Evolutionary conservation across 2,329 filamentous ascomycete genomes (phyloP).

Genomic region (Sporothrix schenckii): DNA sequence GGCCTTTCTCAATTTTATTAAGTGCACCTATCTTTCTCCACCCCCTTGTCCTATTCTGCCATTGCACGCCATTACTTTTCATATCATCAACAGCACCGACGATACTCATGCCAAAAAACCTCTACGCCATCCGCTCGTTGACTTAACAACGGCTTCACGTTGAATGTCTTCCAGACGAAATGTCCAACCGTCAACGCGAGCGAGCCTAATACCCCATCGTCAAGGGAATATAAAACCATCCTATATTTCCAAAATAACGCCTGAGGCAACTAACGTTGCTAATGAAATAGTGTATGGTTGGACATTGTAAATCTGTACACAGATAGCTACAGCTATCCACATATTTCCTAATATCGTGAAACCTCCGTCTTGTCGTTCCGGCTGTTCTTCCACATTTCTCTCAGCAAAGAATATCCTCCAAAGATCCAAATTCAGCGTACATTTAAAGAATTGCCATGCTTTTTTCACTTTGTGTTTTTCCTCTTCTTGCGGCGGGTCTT

Average conservation of each 20-base stretch:
- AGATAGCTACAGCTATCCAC: background rate
- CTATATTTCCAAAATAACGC: slow-evolving; percentile 1
- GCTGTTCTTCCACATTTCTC: background rate
- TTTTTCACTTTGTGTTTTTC: slow-evolving; percentile 25
- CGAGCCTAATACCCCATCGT: slow-evolving; percentile 67
- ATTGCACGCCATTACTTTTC: background rate
- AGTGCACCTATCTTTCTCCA: background rate
- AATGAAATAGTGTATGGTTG: background rate
- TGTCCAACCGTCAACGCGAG: slow-evolving; percentile 71
- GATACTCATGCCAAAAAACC: background rate
- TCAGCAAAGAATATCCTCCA: background rate
- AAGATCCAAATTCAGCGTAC: background rate
- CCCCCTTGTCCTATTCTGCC: too few species aligned
- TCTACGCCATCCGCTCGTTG: slow-evolving; percentile 40
- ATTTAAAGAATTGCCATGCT: background rate
- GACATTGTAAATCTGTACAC: background rate
- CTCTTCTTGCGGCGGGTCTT: slow-evolving; percentile 47
- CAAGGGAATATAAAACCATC: background rate
- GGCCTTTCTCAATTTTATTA: background rate
- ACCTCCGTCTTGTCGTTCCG: background rate
- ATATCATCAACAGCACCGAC: slow-evolving; percentile 13
- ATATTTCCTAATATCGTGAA: background rate
- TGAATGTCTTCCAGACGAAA: slow-evolving; percentile 72
- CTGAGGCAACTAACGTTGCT: background rate
- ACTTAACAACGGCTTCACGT: slow-evolving; percentile 78